These are phyloP conservation scores for Pisolithus microcarpus DNA, from an alignment of 768 basidiomycete species.

Conservation along the genomic window DNA sequence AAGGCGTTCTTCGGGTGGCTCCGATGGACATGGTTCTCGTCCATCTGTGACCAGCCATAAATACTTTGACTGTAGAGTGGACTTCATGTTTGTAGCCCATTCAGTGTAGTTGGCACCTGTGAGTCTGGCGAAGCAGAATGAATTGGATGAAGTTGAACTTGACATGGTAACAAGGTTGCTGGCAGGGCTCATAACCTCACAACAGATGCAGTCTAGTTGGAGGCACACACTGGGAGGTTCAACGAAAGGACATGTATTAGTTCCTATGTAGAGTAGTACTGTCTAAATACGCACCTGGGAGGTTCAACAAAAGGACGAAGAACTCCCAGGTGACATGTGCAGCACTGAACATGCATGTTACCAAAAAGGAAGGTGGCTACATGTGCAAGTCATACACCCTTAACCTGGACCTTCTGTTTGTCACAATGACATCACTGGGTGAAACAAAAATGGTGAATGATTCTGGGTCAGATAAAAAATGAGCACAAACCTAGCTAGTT, in stretches of 20 bases:
- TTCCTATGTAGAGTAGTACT: too few species aligned
- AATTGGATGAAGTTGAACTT: neutral
- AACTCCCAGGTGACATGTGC: neutral
- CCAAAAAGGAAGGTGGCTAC: neutral
- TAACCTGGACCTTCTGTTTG: too few species aligned
- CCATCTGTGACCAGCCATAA: conserved; percentile 3
- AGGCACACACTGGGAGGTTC: too few species aligned
- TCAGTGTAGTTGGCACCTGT: conserved; percentile 3
- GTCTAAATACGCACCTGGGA: neutral
- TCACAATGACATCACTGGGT: neutral
- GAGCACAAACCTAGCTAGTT: too few species aligned
- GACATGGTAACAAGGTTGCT: neutral
- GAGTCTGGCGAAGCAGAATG: conserved; percentile 3
- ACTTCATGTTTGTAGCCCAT: conserved; percentile 2
- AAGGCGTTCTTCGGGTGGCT: neutral
- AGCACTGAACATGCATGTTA: neutral
- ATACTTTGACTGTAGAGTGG: conserved; percentile 5
- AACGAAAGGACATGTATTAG: too few species aligned
- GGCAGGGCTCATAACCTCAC: conserved; percentile 2
- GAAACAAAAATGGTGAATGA: too few species aligned
- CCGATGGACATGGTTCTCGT: neutral
- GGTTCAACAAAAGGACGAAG: neutral
- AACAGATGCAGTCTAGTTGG: too few species aligned
- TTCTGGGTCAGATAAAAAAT: too few species aligned
- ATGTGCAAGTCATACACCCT: neutral